Evolutionary conservation across 2,329 filamentous ascomycete species (phyloP), one percentile per base, ranked within the genome.

Genomic region (Thermothelomyces thermophilus): DNA sequence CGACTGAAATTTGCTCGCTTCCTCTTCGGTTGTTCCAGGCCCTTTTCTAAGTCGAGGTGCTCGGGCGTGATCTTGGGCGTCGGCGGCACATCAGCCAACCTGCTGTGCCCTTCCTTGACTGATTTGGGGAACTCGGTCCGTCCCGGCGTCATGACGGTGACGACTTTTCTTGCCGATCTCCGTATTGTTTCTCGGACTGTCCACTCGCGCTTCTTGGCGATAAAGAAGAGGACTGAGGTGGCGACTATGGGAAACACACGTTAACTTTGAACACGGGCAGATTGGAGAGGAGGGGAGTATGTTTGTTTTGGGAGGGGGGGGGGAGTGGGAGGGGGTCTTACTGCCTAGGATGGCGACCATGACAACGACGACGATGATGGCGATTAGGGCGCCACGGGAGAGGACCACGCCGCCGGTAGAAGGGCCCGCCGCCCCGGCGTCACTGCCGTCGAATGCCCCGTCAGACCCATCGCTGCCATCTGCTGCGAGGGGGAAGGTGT

Each of bases 181-280:
- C 83, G 78, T 50, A 94, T 73, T 26, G 76, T 85, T 63, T 87
- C 80, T 51, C 83, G 80, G 58, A 93, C 73, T 57, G 83, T 86
- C 88, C 88, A 93, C 66, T 90, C 86, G 41, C 83, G 80, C 70
- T 88, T 90, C 74, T 93, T 93, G 48, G 88, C 86, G 33, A 91
- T 65, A 66, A 84, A 88, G 70, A 86, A 94, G 24, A 93, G 78
- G 2, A 80, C 70, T 2, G 82, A 79, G 30, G 77, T 83, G 19
- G 73, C 74, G 55, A 83, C 85, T 86, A 57, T 35, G 41, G 52
- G 59, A 19, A 52, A 10, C 5, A 16, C 3, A 13, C 17, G 51
- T 43, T 22, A 46, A 31, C 4, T 17, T 24, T 5, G 8, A n/a
- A n/a, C 5, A n/a, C 10, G 30, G 24, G 33, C 5, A 5, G 13